Evolutionary conservation across 768 basidiomycete genomes (phyloP), one percentile per base, ranked within the genome.

Genomic region (Phylloporus arenicola): DNA sequence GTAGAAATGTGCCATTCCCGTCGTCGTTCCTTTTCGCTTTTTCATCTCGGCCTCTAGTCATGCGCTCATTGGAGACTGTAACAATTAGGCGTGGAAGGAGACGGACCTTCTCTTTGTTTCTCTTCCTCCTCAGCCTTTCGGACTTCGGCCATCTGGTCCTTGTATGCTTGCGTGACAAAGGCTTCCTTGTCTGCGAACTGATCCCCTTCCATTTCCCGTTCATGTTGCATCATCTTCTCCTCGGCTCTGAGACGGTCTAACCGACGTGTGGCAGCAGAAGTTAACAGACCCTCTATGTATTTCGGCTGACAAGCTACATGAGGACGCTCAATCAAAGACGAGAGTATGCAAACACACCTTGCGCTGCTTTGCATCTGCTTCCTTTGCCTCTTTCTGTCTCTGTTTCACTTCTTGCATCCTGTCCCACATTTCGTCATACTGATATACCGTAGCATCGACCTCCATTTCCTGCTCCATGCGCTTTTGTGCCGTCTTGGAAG

Each of bases 121-220:
- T 98, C 96, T 61, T 98, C 95, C 63, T 92, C 92, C 64, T 98
- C 96, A 0, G 93, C 92, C 62, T 71, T 78, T 50, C 91, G 77
- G 6, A 97, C 82, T 69, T 94, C 89, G 43, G 82, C 93, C 83
- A 96, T 88, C 69, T 98, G 96, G 43, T 90, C 87, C 66, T 92
- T 93, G 72, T 99, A 99, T 20, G 91, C 92, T 61, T 92, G 90
- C 1, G 96, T 99, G 44, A 98, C 95, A 61, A 98, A 99, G n/a
- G 83, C 77, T 48, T 97, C 96, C 73, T 94, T 98, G 72, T 91
- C 96, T 50, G 78, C 78, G 65, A 91, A 99, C 65, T 92, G 80
- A 54, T 93, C 93, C 0, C 96, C 96, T 70, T 99, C 96, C 17
- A 78, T 72, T 70, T 94, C 91, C 19, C 96, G 80, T 67, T 98